phyloP scores from a whole-genome alignment of 73 alveolate genomes.

The Tetrahymena thermophila region DNA sequence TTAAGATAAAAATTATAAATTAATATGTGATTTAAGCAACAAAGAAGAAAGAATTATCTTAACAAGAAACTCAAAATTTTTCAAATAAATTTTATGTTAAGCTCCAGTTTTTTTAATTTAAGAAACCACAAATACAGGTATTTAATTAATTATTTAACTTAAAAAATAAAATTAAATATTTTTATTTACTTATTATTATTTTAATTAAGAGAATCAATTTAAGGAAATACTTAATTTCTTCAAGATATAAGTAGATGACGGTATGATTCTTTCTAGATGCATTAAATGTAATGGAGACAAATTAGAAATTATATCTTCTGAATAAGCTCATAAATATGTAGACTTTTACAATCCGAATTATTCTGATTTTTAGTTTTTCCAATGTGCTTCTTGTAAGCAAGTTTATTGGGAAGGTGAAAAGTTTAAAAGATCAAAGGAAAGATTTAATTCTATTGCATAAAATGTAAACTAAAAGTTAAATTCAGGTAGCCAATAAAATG shows the following conservation, averaged over 20 bases:
- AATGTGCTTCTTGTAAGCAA: not conserved
- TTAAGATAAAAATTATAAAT: constrained; percentile 9
- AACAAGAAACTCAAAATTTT: constrained; percentile 29
- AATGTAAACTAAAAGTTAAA: not conserved
- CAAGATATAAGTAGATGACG: not conserved
- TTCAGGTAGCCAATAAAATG: not conserved
- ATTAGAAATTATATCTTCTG: not conserved
- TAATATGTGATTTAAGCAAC: not conserved
- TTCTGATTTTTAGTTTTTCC: not conserved
- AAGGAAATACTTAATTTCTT: constrained; percentile 15
- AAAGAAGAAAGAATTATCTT: constrained; percentile 24
- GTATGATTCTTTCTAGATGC: constrained; percentile 10
- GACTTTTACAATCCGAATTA: constrained; percentile 1
- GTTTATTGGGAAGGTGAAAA: not conserved
- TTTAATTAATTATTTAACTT: not conserved
- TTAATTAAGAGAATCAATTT: constrained; percentile 10
- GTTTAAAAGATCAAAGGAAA: not conserved
- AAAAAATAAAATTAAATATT: not conserved
- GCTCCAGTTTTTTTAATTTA: not conserved
- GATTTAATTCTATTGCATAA: not conserved
- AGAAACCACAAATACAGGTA: not conserved
- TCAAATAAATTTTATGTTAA: not conserved
- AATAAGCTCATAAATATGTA: constrained; percentile 7
- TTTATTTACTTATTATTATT: not conserved
- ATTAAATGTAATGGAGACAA: constrained; percentile 27